Percentiles rank a stretch among this genome's conserved stretches.
phyloP scores from a whole-genome alignment of 2,329 filamentous ascomycete genomes.

The Phyllosticta paracitricarpa region DNA sequence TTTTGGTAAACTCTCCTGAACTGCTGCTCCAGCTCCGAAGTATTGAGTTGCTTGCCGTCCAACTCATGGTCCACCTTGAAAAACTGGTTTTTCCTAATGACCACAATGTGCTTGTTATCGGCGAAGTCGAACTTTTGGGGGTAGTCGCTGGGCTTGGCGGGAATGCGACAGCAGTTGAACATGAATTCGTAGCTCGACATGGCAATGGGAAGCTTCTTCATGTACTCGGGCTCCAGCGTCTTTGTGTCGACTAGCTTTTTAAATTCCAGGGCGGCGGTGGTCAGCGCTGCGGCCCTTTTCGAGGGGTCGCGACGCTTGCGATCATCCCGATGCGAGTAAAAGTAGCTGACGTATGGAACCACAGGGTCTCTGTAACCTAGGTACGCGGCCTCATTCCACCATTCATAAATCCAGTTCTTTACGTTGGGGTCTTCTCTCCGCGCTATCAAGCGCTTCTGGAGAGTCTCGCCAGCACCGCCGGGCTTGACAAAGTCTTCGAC shows the following conservation, averaged over 20 bases:
- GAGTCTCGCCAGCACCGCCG: conserved; percentile 68
- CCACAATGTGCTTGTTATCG: conserved; percentile 79
- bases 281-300: conserved; percentile 86
- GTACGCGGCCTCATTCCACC: conserved; percentile 97
- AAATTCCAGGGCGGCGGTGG: conserved; percentile 79
- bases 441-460: conserved; percentile 81
- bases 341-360: conserved; percentile 97
- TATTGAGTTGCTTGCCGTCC: conserved; percentile 75
- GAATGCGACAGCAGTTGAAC: conserved; percentile 89
- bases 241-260: conserved; percentile 81
- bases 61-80: conserved; percentile 83
- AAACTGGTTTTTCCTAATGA: conserved; percentile 91
- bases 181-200: conserved; percentile 99
- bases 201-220: conserved; percentile 94
- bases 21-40: conserved; percentile 79
- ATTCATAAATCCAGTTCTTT: conserved; percentile 94
- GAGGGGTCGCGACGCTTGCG: conserved; percentile 75
- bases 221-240: conserved; percentile 90
- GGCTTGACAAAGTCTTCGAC: conserved; percentile 82
- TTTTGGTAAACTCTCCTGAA: conserved; percentile 77
- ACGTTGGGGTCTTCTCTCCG: conserved; percentile 67
- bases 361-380: conserved; percentile 89
- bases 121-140: conserved; percentile 67
- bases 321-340: conserved; percentile 97
- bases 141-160: conserved; percentile 71